Conservation (phyloP, 2,329 filamentous ascomycete species). For the Aureobasidium sp. region DNA sequence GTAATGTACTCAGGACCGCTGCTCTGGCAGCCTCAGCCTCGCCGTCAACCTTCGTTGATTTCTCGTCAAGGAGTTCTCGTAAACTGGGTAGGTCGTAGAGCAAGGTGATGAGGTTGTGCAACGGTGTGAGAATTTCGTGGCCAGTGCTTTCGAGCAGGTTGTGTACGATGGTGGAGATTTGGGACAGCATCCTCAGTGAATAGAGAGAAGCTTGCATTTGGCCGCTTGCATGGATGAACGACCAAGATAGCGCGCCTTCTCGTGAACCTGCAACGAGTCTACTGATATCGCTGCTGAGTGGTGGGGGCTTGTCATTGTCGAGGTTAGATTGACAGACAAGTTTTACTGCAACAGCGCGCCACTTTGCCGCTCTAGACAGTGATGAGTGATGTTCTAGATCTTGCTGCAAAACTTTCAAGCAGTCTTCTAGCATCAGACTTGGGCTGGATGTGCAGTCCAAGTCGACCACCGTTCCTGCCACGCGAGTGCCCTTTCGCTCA, state of each 20-base stretch:
- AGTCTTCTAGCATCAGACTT: not conserved
- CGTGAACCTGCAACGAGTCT: constrained; percentile 11
- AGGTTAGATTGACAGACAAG: constrained; percentile 14
- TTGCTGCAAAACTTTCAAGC: not conserved
- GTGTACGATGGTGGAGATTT: constrained; percentile 24
- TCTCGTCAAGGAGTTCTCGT: constrained; percentile 9
- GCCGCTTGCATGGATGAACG: constrained; percentile 33
- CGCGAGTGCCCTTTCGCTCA: constrained; percentile 29
- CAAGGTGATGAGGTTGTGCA: not conserved
- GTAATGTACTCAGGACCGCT: not conserved
- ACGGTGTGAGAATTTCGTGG: not conserved
- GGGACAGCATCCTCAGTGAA: constrained; percentile 36
- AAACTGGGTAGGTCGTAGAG: not conserved
- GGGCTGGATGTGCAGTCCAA: not conserved
- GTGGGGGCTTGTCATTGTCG: constrained; percentile 15
- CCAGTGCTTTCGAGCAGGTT: not conserved
- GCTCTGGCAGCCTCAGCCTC: not conserved
- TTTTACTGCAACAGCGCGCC: constrained; percentile 15
- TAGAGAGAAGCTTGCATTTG: constrained; percentile 38
- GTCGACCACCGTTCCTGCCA: constrained; percentile 17
- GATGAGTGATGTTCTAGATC: not conserved
- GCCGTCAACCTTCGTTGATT: not conserved
- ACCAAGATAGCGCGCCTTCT: constrained; percentile 25
- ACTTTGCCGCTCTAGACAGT: constrained; percentile 10
- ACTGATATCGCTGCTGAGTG: constrained; percentile 6